Evolutionary conservation across 352 stramenopile genomes (phyloP), one percentile per base, ranked within the genome.

Genomic region (Globisporangium parvum): DNA sequence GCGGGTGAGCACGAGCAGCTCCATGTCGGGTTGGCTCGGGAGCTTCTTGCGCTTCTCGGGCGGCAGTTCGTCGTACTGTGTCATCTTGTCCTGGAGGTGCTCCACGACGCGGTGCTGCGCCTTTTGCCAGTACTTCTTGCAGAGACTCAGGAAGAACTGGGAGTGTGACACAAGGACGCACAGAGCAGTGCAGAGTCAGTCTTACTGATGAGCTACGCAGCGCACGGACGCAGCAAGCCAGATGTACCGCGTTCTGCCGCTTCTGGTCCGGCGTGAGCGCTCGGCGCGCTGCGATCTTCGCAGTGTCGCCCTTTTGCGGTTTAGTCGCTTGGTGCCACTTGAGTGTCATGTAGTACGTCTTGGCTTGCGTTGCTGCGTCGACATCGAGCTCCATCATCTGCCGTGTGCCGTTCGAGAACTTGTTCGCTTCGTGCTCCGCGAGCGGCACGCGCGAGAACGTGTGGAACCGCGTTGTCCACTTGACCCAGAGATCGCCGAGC

Each of bases 311-410:
- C 52, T 91, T 91, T 42, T 92, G 81, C 10, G 76, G 75, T 62
- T 93, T 93, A 47, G 75, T 81, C 8, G 84, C 81, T 21, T 84
- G 69, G 51, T 89, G 83, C 80, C 83, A 93, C 65, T 93, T 93
- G 53, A 93, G 71, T 24, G 83, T 90, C 78, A 93, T 88, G 59
- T 69, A 88, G 60, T 79, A 88, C 20, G 65, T 72, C 45, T 73
- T 77, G 28, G 26, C 54, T 20, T 80, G 85, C 17, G 65, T 73
- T 41, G 72, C 75, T n/a, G 20, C 51, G 28, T 64, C 58, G 23
- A 74, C 78, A 44, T 86, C 68, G 39, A 76, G 71, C 49, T 93
- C 83, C 83, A 93, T 93, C 78, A 93, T 88, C 55, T 93, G 80
- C 48, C 79, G 73, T 21, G 83, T 93, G 11, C 80, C 79, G 53